Evolutionary conservation across 2,329 filamentous ascomycete species (phyloP), one percentile per base, ranked within the genome.

Genomic region (Talaromyces sp.): DNA sequence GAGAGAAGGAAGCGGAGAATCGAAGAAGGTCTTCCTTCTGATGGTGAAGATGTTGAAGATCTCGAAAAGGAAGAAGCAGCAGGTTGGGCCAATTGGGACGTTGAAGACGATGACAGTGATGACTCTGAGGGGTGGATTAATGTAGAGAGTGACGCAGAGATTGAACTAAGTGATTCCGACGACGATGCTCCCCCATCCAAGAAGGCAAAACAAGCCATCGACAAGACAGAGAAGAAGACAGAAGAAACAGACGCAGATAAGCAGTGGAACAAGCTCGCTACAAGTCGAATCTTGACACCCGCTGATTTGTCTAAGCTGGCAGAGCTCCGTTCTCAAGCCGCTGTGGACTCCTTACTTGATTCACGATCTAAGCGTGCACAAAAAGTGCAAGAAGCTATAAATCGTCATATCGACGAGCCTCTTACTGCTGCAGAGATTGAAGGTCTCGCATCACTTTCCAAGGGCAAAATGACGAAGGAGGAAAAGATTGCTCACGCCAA

Each of bases 241-340:
- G 78, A 83, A 66, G 78, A 83, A 54, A 79, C 82, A 47, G 75
- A 78, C 50, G 70, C 69, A 33, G 68, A 69, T 52, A 70, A 72
- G 57, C 39, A 67, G 16, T 67, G 68, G 69, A 66, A 67, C 41
- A 92, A 88, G 72, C 87, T 97, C 50, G 93, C 93, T n/a, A 97
- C 92, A 0, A 96, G 92, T 2, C 90, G 91, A 58, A 96, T 99
- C 69, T 88, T 99, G 67, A 99, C 95, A 0, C 95, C 95, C 0
- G 95, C 95, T 13, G 95, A 99, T 78, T 85, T 98, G n/a, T 89
- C 91, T 70, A 98, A 98, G 77, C 88, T 99, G 22, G 88, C 92
- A 67, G 94, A 97, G 78, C 88, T 99, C 27, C 91, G 92, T 56
- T 83, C 90, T 59, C 83, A 90, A 50, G 87, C 92, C 22, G 85